These are phyloP conservation scores for Penicillium longicatenatum DNA, from an alignment of 495 filamentous ascomycete species.

Conservation along the genomic window DNA sequence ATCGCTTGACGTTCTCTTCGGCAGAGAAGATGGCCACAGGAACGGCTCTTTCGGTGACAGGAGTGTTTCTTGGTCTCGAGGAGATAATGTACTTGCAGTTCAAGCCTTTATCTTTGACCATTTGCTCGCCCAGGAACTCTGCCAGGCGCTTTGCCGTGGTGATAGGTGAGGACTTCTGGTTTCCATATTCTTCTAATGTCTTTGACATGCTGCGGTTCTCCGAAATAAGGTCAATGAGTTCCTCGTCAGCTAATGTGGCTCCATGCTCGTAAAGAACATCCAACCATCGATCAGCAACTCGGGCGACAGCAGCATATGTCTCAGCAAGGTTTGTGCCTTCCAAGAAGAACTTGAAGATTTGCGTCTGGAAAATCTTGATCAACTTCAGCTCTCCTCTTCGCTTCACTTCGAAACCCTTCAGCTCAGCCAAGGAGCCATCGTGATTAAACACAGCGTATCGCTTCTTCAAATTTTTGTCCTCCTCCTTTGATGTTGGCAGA, in stretches of 20 bases:
- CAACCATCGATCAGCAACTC: constrained; percentile 93
- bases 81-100: constrained; percentile 99
- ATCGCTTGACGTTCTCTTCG: constrained; percentile 80
- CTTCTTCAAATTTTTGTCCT: constrained; percentile 99
- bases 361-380: constrained; percentile 99
- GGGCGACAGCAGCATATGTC: constrained; percentile 89
- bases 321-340: constrained; percentile 84
- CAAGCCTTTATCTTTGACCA: constrained; percentile 97
- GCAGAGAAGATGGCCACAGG: constrained; percentile 98
- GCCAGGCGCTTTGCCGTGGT: constrained; percentile 95
- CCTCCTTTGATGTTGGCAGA: constrained; percentile 94
- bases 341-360: constrained; percentile 99
- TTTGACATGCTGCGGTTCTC: constrained; percentile 98
- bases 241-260: constrained; percentile 86
- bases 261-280: constrained; percentile 90
- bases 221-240: constrained; percentile 97
- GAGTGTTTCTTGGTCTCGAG: constrained; percentile 78
- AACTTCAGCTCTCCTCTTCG: constrained; percentile 96
- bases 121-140: constrained; percentile 95
- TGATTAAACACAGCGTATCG: constrained; percentile 99
- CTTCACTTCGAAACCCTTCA: constrained; percentile 99
- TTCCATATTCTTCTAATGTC: constrained; percentile 91
- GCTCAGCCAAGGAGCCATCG: constrained; percentile 91
- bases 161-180: constrained; percentile 96
- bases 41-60: constrained; percentile 92